phyloP scores from a whole-genome alignment of 306 rosid genomes.

The Lathyrus oleraceus region DNA sequence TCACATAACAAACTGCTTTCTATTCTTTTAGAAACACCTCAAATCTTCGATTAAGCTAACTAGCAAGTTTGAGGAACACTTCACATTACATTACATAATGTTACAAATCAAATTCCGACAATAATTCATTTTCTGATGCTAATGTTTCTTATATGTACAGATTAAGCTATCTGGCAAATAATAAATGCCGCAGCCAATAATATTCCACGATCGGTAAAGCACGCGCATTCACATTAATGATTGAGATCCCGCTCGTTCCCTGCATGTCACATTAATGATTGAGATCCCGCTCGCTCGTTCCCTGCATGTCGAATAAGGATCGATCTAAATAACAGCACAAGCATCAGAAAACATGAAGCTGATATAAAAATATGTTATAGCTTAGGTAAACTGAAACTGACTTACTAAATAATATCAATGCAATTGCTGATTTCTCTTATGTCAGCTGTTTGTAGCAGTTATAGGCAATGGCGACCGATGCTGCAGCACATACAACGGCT shows the following conservation, averaged over 20 bases:
- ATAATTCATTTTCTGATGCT: conserved; percentile 30
- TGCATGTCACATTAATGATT: conserved; percentile 17
- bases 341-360: conserved; percentile 19
- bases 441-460: conserved; percentile 76
- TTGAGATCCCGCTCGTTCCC: conserved; percentile 24
- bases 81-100: conserved; percentile 17
- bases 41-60: conserved; percentile 5
- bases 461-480: conserved; percentile 75
- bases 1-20: too few species aligned
- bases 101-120: conserved; percentile 28
- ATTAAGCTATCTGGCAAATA: conserved; percentile 24
- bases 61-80: conserved; percentile 33
- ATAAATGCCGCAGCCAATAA: conserved; percentile 37
- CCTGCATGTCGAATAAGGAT: conserved; percentile 15
- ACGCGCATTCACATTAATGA: conserved; percentile 28
- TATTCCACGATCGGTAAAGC: conserved; percentile 13
- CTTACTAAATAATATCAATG: conserved; percentile 1
- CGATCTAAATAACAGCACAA: conserved; percentile 27
- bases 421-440: conserved; percentile 38
- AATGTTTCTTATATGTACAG: conserved; percentile 39
- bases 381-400: conserved; percentile 18
- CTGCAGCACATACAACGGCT: conserved; percentile 82
- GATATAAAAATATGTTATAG: conserved; percentile 3
- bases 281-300: conserved; percentile 15
- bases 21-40: background rate